Base-by-base conservation (phyloP, 768 basidiomycete genomes). In the Cystobasidium tubakii region DNA sequence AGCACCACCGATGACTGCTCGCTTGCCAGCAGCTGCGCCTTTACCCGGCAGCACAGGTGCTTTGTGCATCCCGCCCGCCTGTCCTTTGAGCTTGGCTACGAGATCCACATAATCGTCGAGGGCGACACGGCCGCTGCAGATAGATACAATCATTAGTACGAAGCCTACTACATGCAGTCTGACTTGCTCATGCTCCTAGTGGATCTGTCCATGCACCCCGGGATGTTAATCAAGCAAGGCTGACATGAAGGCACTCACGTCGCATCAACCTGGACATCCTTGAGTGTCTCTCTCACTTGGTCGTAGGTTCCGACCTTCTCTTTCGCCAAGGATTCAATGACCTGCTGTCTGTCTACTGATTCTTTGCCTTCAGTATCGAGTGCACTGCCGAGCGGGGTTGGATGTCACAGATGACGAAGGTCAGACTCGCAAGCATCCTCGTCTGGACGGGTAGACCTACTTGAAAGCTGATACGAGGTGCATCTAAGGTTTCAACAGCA, bases 61-160 rank as follows among this genome's bases (percentile, higher is more conserved):
- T 34, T 27, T 36, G 25, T 33, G 36, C 13, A 17, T 19, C 21
- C 25, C 73, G 25, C 57, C 43, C n/a, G 27, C 23, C 4, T 78
- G 77, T 0, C 67, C 69, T 82, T 77, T 81, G 82, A 93, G 86
- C 81, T 92, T 94, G 75, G 88, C 88, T 76, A 90, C 89, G 75
- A 94, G 85, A 86, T 98, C 95, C 55, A 98, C 94, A 89, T 92
- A 99, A 80, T 98, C 96, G 77, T 98, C 96, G 74, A 98, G 83
- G 82, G 97, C 96, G 73, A 99, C 88, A 81, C 92, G 91, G 55
- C 96, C 95, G 21, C 69, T 71, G 44, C 7, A 63, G 13, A n/a
- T n/a, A 23, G 17, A 36, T 36, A 29, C 62, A 63, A 12, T 42
- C n/a, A n/a, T n/a, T n/a, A n/a, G 42, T 42, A 42, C 9, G n/a